These are phyloP conservation scores for Hordeum marinum DNA, from an alignment of 176 grass and related monocot genomes.

Conservation along the genomic window DNA sequence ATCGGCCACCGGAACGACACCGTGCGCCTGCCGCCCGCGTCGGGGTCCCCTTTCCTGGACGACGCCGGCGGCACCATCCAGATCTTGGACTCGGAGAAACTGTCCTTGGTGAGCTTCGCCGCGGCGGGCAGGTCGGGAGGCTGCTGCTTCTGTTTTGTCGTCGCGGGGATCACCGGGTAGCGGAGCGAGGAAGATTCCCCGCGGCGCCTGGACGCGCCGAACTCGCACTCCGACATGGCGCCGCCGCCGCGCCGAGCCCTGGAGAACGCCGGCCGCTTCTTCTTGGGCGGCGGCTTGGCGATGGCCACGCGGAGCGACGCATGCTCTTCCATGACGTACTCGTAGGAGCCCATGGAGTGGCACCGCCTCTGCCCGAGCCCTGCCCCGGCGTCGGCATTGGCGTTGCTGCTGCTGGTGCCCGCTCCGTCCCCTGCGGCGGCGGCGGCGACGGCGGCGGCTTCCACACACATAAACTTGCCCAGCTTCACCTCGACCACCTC, in stretches of 20 bases:
- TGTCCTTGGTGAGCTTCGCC: conserved; percentile 61
- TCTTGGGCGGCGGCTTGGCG: conserved; percentile 64
- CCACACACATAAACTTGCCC: conserved; percentile 74
- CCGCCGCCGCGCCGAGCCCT: conserved; percentile 39
- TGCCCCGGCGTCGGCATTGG: not conserved
- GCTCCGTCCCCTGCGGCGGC: conserved; percentile 23
- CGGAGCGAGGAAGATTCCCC: conserved; percentile 41
- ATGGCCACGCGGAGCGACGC: conserved; percentile 63
- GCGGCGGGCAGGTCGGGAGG: not conserved
- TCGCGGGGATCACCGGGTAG: not conserved
- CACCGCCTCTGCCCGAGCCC: conserved; percentile 61
- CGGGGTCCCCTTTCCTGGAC: conserved; percentile 8
- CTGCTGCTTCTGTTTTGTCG: not conserved
- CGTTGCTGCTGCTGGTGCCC: conserved; percentile 34
- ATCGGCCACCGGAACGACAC: conserved; percentile 72
- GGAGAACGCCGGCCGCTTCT: conserved; percentile 39
- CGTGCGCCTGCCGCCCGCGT: conserved; percentile 47
- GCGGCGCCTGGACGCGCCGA: conserved; percentile 43
- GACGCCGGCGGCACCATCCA: conserved; percentile 56
- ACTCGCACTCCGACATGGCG: conserved; percentile 87
- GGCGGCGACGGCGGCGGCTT: conserved; percentile 2
- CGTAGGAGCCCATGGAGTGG: conserved; percentile 92
- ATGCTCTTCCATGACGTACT: conserved; percentile 83
- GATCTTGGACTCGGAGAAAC: conserved; percentile 82
- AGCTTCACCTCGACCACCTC: conserved; percentile 81